Evolutionary conservation across 176 grass and related monocot species (phyloP).

Genomic region (Oropetium thomaeum): DNA sequence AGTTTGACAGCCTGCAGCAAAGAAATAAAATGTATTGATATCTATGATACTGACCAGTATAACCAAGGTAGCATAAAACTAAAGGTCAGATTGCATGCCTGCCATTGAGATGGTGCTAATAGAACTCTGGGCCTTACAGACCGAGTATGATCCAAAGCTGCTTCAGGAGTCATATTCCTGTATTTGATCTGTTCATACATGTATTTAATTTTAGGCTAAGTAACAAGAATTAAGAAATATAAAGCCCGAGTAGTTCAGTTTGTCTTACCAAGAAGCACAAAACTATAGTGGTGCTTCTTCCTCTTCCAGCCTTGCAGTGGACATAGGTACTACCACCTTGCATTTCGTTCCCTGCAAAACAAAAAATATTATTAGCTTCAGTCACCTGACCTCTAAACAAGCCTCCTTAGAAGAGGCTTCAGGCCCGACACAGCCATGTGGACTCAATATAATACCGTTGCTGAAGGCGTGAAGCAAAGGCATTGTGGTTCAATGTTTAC

Average conservation of each 20-base stretch:
- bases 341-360: constrained; percentile 52
- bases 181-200: constrained; percentile 55
- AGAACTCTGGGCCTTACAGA: constrained; percentile 67
- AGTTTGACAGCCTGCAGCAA: constrained; percentile 64
- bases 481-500: background rate
- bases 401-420: background rate
- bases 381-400: background rate
- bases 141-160: constrained; percentile 58
- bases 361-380: background rate
- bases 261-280: constrained; percentile 76
- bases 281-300: constrained; percentile 81
- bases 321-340: constrained; percentile 66
- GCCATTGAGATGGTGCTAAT: constrained; percentile 60
- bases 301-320: constrained; percentile 95
- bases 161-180: constrained; percentile 67
- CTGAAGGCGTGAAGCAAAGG: background rate
- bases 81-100: constrained; percentile 35
- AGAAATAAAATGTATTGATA: constrained; percentile 6
- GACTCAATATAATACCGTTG: background rate
- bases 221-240: background rate
- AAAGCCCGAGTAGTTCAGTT: background rate
- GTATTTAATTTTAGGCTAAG: background rate
- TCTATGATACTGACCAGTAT: background rate
- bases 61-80: background rate
- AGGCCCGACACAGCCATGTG: background rate